phyloP scores from a whole-genome alignment of 2,329 filamentous ascomycete species.

The Talaromyces marneffei region DNA sequence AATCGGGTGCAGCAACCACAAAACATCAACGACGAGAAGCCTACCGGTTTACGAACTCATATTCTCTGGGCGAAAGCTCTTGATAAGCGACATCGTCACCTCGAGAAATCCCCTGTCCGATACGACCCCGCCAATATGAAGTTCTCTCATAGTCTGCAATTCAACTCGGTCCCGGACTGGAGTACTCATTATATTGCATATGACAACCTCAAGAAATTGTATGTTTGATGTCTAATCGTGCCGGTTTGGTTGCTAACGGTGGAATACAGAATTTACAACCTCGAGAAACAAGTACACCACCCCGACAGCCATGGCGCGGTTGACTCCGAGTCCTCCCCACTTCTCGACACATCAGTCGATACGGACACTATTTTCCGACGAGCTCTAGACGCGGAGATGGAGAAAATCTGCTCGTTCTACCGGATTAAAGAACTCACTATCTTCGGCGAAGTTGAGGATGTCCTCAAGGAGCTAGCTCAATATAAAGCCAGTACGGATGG shows the following conservation, averaged over 20 bases:
- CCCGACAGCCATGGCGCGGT: slow-evolving; percentile 44
- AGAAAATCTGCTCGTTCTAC: slow-evolving; percentile 92
- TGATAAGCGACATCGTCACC: slow-evolving; percentile 7
- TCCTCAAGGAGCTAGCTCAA: slow-evolving; percentile 67
- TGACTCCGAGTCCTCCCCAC: slow-evolving; percentile 78
- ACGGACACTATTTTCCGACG: slow-evolving; percentile 76
- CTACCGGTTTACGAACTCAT: slow-evolving; percentile 13
- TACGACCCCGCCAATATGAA: slow-evolving; percentile 76
- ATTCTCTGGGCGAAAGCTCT: slow-evolving; percentile 33
- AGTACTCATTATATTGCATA: slow-evolving; percentile 97
- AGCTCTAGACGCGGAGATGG: slow-evolving; percentile 79
- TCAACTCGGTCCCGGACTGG: slow-evolving; percentile 99
- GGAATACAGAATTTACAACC: slow-evolving; percentile 71
- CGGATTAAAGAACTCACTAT: slow-evolving; percentile 83
- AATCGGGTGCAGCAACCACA: not conserved
- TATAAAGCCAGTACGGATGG: slow-evolving; percentile 56
- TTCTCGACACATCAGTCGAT: slow-evolving; percentile 62
- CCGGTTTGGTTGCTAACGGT: not conserved
- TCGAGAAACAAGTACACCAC: slow-evolving; percentile 78
- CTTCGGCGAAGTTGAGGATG: slow-evolving; percentile 67
- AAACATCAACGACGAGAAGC: not conserved
- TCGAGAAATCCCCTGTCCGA: not conserved
- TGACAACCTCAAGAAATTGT: slow-evolving; percentile 98
- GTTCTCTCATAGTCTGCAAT: slow-evolving; percentile 99
- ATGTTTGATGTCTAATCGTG: slow-evolving; percentile 33